These are phyloP conservation scores for Boletus albobrunnescens DNA, from an alignment of 1,284 basidiomycete species.

Conservation along the genomic window DNA sequence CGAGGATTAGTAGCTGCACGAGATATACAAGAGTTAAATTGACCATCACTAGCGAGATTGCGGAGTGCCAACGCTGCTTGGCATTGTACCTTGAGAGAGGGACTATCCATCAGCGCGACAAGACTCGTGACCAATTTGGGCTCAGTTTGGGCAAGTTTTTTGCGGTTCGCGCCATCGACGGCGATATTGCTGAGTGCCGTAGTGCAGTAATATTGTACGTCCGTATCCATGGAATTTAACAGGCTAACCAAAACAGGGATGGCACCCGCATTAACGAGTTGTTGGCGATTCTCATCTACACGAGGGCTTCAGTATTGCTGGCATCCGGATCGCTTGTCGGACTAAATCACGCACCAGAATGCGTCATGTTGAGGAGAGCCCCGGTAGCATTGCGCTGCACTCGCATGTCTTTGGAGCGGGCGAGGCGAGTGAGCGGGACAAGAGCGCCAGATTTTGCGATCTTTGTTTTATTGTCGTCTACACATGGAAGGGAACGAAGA, in stretches of 20 bases:
- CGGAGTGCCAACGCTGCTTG: slow-evolving; percentile 95
- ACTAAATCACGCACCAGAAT: slow-evolving; percentile 66
- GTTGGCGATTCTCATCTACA: slow-evolving; percentile 92
- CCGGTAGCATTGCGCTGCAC: slow-evolving; percentile 99
- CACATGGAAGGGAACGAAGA: slow-evolving; percentile 6
- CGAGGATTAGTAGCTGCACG: slow-evolving; percentile 3
- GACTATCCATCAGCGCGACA: slow-evolving; percentile 95
- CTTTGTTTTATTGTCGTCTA: slow-evolving; percentile 99
- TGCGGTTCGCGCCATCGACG: slow-evolving; percentile 90
- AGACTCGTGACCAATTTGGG: slow-evolving; percentile 94
- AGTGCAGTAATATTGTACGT: slow-evolving; percentile 99
- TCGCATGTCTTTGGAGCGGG: slow-evolving; percentile 98
- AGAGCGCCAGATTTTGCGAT: slow-evolving; percentile 99
- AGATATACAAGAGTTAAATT: not conserved
- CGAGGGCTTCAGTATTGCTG: slow-evolving; percentile 11
- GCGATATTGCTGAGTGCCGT: slow-evolving; percentile 99
- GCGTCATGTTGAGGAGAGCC: slow-evolving; percentile 98
- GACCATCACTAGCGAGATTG: slow-evolving; percentile 96
- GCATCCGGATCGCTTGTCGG: not conserved
- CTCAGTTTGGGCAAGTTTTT: slow-evolving; percentile 93
- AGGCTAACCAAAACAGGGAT: slow-evolving; percentile 96
- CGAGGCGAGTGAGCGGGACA: slow-evolving; percentile 93
- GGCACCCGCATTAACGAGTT: slow-evolving; percentile 97
- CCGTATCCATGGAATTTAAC: slow-evolving; percentile 95
- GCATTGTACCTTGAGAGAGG: slow-evolving; percentile 97